Evolutionary conservation across 2,329 filamentous ascomycete genomes (phyloP), one percentile per base, ranked within the genome.

Genomic region (Colletotrichum tofieldiae): DNA sequence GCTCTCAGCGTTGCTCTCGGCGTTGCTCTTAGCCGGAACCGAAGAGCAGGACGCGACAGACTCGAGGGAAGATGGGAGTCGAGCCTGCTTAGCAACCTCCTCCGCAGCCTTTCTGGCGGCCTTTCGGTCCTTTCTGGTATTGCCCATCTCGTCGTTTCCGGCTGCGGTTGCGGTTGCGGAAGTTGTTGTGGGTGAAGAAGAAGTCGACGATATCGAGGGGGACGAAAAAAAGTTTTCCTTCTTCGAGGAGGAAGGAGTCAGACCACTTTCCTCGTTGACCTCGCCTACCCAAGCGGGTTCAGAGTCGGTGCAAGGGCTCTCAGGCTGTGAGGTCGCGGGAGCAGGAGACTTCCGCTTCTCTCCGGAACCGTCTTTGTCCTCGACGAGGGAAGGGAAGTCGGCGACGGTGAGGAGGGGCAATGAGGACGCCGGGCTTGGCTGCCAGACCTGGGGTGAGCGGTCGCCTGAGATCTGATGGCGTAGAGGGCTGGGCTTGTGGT

Each of bases 61-160:
- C 35, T 58, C 54, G 3, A 58, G 54, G 1, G 54, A 39, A 12
- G n/a, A 16, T 3, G 56, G 29, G n/a, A 60, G 56, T 26, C 56
- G 56, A 47, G 56, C 39, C 49, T 64, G 49, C 20, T 26, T 51
- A 5, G 66, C 60, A 14, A 29, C 41, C 14, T 61, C 58, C 45
- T 60, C 56, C 6, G 29, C 54, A 2, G 69, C 65, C 65, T 59
- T 58, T 43, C 23, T 70, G 12, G 45, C 66, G 7, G 69, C 65
- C 59, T 9, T 59, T 26, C 20, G 45, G 11, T 18, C 45, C 23
- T 54, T 65, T 59, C 47, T 52, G 5, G 14, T 9, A 6, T 26
- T 58, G 7, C 11, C 58, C 69, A 72, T 72, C 5, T 71, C 47
- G 16, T 12, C 29, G 47, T 51, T 4, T 23, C 26, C 43, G 32